phyloP scores from a whole-genome alignment of 2,329 filamentous ascomycete species.

The Berkeleyomyces basicola region DNA sequence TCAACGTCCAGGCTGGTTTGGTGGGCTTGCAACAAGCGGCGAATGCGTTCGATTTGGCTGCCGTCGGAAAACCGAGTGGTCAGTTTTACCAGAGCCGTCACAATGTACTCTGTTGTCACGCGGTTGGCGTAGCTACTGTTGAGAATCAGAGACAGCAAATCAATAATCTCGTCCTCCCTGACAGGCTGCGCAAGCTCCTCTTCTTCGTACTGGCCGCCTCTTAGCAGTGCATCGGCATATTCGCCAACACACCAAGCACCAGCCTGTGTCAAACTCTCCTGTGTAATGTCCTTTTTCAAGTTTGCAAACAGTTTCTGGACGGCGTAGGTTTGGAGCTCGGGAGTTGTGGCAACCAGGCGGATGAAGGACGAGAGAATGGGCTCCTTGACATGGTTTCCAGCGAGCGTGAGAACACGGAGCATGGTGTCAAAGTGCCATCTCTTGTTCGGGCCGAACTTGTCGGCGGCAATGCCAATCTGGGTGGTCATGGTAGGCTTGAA shows the following conservation, averaged over 20 bases:
- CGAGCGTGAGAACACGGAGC: conserved; percentile 79
- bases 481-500: conserved; percentile 98
- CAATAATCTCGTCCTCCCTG: conserved; percentile 76
- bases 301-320: conserved; percentile 87
- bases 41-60: conserved; percentile 72
- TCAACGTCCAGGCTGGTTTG: conserved; percentile 86
- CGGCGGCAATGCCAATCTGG: conserved; percentile 92
- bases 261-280: conserved; percentile 84
- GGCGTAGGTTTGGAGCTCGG: conserved; percentile 89
- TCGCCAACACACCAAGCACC: conserved; percentile 97
- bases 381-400: conserved; percentile 94
- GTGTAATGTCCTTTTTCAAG: conserved; percentile 90
- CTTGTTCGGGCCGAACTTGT: conserved; percentile 91
- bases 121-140: conserved; percentile 91
- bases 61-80: conserved; percentile 73
- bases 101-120: conserved; percentile 85
- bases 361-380: conserved; percentile 95
- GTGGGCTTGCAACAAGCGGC: conserved; percentile 58
- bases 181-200: conserved; percentile 72
- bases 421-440: conserved; percentile 98
- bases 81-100: conserved; percentile 87
- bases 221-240: conserved; percentile 79
- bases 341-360: conserved; percentile 81
- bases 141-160: conserved; percentile 80
- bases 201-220: conserved; percentile 69